Evolutionary conservation across 2,329 filamentous ascomycete genomes (phyloP), one percentile per base, ranked within the genome.

Genomic region (Verticillium klebahnii): DNA sequence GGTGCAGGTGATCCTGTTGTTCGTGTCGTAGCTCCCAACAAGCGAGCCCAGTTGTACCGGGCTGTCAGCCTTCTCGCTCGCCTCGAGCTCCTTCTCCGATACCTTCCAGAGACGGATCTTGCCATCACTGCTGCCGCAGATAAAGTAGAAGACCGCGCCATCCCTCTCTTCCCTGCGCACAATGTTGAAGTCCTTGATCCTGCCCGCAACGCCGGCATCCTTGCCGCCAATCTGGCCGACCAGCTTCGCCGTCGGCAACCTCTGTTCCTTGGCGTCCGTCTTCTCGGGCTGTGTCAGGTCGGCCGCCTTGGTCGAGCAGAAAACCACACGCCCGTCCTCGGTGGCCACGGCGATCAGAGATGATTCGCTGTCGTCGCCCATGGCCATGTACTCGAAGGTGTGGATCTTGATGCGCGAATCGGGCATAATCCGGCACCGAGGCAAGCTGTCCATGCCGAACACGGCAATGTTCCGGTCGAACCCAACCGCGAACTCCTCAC

Each of bases 181-280:
- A 37, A 93, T 77, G 63, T 87, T 84, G 74, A 98, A 97, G 71
- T 97, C 93, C 78, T 98, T 99, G 74, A 98, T 88, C 59, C 95
- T 87, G 12, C 86, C 84, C 2, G 78, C 77, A 58, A 95, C 83
- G 0, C 88, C 89, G 2, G 82, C 83, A 34, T 85, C 82, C 67
- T 85, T 86, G 14, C 93, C 93, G 50, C 93, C 94, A 12, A 98
- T 73, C 68, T 93, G 86, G n/a, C 87, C 91, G 14, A 95, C 72
- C 19, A 90, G 80, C 69, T 86, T 85, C 45, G 90, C 90, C 23
- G 86, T 81, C 7, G 83, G 78, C 56, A 88, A 76, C 40, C 67
- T 62, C 56, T 70, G 66, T 23, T 66, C 70, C 25, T 72, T 76
- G 65, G 66, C 61, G 64, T 71, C 65, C 1, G 63, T 64, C 32